These are phyloP conservation scores for Aspergillus sp. DNA, from an alignment of 2,329 filamentous ascomycete species.

Conservation along the genomic window DNA sequence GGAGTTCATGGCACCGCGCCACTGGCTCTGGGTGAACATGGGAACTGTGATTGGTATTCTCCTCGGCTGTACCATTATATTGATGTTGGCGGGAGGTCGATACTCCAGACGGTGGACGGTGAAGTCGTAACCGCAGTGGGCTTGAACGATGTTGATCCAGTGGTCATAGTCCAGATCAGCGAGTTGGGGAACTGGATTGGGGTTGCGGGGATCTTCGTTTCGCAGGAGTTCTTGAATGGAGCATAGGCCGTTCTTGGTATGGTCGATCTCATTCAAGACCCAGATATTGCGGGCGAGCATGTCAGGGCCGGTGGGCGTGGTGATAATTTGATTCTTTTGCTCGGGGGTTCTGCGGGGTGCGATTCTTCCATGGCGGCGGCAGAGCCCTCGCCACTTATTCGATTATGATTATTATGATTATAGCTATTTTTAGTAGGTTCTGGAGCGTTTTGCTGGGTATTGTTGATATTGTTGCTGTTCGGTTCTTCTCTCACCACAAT, in stretches of 20 bases:
- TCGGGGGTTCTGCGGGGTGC: neutral
- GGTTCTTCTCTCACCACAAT: too few relatives aligned
- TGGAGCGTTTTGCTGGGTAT: neutral
- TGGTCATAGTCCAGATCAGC: conserved; percentile 1
- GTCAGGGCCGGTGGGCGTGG: neutral
- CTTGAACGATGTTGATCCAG: neutral
- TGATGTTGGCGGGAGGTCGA: neutral
- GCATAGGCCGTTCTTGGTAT: conserved; percentile 1
- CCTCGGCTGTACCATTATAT: neutral
- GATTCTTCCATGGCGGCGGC: neutral
- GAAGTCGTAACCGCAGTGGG: conserved; percentile 3
- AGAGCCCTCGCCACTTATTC: neutral
- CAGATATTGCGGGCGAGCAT: conserved; percentile 1
- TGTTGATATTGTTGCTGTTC: neutral
- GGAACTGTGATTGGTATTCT: neutral
- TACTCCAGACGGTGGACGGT: conserved; percentile 4
- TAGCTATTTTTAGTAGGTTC: neutral
- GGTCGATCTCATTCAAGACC: conserved; percentile 2
- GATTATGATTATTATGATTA: neutral
- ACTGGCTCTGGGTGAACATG: conserved; percentile 2
- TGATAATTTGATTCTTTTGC: neutral
- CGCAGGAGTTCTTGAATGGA: conserved; percentile 1
- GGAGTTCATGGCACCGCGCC: conserved; percentile 3
- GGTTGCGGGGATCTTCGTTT: neutral
- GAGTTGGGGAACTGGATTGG: neutral